A percentile compares a stretch with the other conserved stretches of the same genome.
phyloP scores from a whole-genome alignment of 2,329 filamentous ascomycete species.

The Pezicula carpinea region DNA sequence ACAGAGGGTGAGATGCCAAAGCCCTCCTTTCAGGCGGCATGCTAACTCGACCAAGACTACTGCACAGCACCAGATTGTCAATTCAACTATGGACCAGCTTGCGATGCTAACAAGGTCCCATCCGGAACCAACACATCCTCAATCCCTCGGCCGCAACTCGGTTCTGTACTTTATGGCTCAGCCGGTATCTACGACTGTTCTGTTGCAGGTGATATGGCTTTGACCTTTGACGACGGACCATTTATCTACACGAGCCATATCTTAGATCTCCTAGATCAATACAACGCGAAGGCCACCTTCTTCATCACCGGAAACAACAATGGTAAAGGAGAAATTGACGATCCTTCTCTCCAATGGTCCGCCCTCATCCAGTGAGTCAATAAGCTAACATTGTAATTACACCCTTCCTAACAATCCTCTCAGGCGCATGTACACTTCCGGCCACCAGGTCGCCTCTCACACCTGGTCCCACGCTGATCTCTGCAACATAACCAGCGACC shows the following conservation, averaged over 20 bases:
- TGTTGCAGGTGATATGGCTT: conserved; percentile 55
- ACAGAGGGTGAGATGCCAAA: conserved; percentile 11
- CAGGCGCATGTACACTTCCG: conserved; percentile 32
- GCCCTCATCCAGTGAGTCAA: conserved; percentile 22
- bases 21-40: background rate
- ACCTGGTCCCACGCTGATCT: conserved; percentile 48
- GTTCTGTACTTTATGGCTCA: conserved; percentile 51
- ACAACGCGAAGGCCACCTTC: conserved; percentile 62
- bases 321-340: conserved; percentile 49
- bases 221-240: conserved; percentile 67
- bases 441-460: conserved; percentile 57
- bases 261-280: conserved; percentile 54
- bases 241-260: conserved; percentile 56
- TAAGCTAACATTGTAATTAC: background rate
- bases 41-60: conserved; percentile 33
- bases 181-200: conserved; percentile 51
- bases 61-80: conserved; percentile 58
- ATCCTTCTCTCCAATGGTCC: conserved; percentile 38
- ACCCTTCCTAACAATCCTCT: background rate
- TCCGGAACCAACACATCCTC: conserved; percentile 49
- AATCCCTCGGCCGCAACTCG: conserved; percentile 43
- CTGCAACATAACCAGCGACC: conserved; percentile 34
- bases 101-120: conserved; percentile 52
- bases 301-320: conserved; percentile 39
- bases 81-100: conserved; percentile 53